A percentile compares a stretch with the other conserved stretches of the same genome.
Conservation (phyloP, 106 monocot genomes). For the Dactylorhiza incarnata region DNA sequence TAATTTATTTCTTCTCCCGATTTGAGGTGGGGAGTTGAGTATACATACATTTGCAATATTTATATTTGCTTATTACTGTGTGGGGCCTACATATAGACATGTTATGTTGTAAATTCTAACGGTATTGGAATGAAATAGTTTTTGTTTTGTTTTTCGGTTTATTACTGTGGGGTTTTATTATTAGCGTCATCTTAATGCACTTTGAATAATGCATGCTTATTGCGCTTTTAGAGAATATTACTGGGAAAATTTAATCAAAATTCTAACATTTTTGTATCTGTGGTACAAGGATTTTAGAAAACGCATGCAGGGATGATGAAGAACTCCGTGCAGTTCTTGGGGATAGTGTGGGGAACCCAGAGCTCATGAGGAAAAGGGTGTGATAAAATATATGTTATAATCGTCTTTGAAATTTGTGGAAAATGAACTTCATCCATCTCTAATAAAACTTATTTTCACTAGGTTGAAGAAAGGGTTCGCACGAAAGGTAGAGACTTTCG, state of each 20-base stretch:
- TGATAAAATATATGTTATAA: conserved; percentile 6
- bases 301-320: conserved; percentile 79
- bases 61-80: too few species aligned
- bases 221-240: neutral
- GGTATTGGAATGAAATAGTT: too few species aligned
- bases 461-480: conserved; percentile 86
- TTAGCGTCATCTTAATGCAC: neutral
- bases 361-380: conserved; percentile 91
- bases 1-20: too few species aligned
- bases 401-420: neutral
- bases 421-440: neutral
- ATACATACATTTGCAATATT: too few species aligned
- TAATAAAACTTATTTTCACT: conserved; percentile 10
- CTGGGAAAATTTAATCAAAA: neutral
- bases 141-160: too few species aligned
- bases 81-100: too few species aligned
- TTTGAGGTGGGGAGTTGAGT: too few species aligned
- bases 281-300: conserved; percentile 62
- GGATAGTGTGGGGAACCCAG: conserved; percentile 93
- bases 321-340: conserved; percentile 94
- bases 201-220: neutral
- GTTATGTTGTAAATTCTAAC: too few species aligned
- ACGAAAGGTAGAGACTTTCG: conserved; percentile 81
- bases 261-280: neutral
- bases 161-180: neutral